A percentile compares a stretch with the other conserved stretches of the same genome.
Conservation (phyloP, 805 yeast genomes). For the Maudiozyma serrabonitensis region DNA sequence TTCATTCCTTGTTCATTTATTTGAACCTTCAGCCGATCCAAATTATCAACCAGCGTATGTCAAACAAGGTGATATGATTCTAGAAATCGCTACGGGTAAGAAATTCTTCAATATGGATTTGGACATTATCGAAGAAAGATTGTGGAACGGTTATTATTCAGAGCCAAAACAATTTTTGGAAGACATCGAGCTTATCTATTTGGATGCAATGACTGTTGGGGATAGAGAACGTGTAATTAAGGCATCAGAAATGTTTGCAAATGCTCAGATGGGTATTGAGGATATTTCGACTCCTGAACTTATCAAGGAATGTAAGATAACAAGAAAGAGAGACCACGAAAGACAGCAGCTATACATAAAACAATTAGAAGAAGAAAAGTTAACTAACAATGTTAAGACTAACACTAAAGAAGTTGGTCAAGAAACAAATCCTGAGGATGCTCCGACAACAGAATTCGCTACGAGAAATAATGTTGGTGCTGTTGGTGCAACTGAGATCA, state of each 20-base stretch:
- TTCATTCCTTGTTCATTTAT: slow-evolving; percentile 57
- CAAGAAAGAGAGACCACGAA: slow-evolving; percentile 54
- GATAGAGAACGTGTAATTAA: slow-evolving; percentile 74
- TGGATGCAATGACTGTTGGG: slow-evolving; percentile 61
- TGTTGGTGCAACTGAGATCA: slow-evolving; percentile 3
- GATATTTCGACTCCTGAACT: slow-evolving; percentile 72
- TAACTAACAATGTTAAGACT: neutral
- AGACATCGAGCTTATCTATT: slow-evolving; percentile 76
- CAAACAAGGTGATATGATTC: slow-evolving; percentile 62
- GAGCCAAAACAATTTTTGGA: slow-evolving; percentile 84
- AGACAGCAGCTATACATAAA: slow-evolving; percentile 35
- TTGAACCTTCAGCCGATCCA: slow-evolving; percentile 46
- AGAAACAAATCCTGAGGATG: neutral
- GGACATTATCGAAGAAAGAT: slow-evolving; percentile 84
- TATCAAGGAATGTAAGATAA: slow-evolving; percentile 62
- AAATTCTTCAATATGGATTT: slow-evolving; percentile 80
- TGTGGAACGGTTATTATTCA: slow-evolving; percentile 94
- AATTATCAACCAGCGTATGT: slow-evolving; percentile 35
- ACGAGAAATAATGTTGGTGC: neutral
- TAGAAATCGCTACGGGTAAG: slow-evolving; percentile 68
- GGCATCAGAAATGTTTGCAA: slow-evolving; percentile 93
- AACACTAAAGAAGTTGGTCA: neutral
- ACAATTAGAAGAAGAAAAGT: slow-evolving; percentile 16
- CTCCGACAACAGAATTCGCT: slow-evolving; percentile 5
- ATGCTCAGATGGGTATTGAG: slow-evolving; percentile 91